Conservation (phyloP, 495 filamentous ascomycete species). For the Hypoxylon crocopeplum region DNA sequence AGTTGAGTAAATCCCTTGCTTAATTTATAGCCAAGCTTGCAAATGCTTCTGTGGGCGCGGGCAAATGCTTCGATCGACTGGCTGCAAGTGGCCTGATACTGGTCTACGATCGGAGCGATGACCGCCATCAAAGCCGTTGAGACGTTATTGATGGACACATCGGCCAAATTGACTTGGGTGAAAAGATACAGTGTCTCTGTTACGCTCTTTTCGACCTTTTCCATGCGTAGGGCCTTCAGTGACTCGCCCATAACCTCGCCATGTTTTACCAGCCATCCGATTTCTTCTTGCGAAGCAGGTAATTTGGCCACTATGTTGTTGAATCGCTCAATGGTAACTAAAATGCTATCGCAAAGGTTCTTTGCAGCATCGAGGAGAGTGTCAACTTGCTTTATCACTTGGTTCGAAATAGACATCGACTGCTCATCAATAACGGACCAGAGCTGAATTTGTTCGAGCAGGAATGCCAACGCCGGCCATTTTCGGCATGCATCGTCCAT, state of each 20-base stretch:
- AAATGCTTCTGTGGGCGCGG: slow-evolving; percentile 68
- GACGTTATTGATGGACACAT: slow-evolving; percentile 49
- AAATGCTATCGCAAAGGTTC: slow-evolving; percentile 66
- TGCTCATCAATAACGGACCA: slow-evolving; percentile 48
- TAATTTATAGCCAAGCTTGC: slow-evolving; percentile 75
- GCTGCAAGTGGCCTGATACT: slow-evolving; percentile 69
- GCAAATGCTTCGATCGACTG: slow-evolving; percentile 59
- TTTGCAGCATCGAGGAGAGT: slow-evolving; percentile 65
- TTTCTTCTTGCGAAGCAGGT: slow-evolving; percentile 63
- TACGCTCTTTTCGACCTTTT: slow-evolving; percentile 55
- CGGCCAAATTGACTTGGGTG: slow-evolving; percentile 54
- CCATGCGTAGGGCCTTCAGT: slow-evolving; percentile 64
- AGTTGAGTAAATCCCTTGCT: slow-evolving; percentile 77
- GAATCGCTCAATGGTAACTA: slow-evolving; percentile 76
- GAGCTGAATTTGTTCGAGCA: slow-evolving; percentile 64
- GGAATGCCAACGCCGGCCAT: slow-evolving; percentile 67
- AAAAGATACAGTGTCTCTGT: slow-evolving; percentile 58
- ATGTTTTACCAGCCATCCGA: slow-evolving; percentile 67
- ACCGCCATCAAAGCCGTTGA: slow-evolving; percentile 69
- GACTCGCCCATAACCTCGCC: slow-evolving; percentile 62
- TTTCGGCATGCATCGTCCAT: slow-evolving; percentile 51
- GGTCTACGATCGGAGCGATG: slow-evolving; percentile 73
- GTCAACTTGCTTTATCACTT: slow-evolving; percentile 38
- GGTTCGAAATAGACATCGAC: background rate
- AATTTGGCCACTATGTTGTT: slow-evolving; percentile 54